Evolutionary conservation across 2,329 filamentous ascomycete genomes (phyloP).

Genomic region (Arthrinium puccinioides): DNA sequence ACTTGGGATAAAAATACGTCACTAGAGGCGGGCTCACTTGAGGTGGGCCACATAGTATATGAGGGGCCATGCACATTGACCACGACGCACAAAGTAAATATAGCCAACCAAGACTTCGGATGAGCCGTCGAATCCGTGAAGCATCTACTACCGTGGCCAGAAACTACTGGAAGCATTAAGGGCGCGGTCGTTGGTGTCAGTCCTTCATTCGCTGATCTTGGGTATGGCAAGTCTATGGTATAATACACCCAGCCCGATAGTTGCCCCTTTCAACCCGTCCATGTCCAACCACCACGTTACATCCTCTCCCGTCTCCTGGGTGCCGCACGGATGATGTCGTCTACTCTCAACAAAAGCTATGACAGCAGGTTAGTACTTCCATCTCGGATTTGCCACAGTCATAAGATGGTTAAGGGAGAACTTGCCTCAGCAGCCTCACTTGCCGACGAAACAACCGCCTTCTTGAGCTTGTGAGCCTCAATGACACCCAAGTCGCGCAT

Average conservation of each 20-base stretch:
- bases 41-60: no score
- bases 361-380: constrained; percentile 16
- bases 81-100: no score
- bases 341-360: constrained; percentile 85
- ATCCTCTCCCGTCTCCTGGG: constrained; percentile 75
- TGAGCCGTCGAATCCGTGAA: no score
- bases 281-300: constrained; percentile 29
- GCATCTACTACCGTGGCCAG: no score
- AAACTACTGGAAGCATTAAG: no score
- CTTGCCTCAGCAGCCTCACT: constrained; percentile 93
- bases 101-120: no score
- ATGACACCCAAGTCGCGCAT: constrained; percentile 95
- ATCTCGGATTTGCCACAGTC: no score
- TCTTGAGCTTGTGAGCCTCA: constrained; percentile 98
- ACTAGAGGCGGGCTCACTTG: no score
- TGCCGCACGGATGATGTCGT: constrained; percentile 95
- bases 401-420: constrained; percentile 3
- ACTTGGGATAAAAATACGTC: no score
- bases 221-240: constrained; percentile 8
- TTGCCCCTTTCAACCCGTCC: not conserved
- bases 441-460: constrained; percentile 92
- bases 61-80: no score
- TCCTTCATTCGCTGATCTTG: constrained; percentile 6
- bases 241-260: constrained; percentile 6
- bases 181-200: no score